Conservation (phyloP, 345 rosid genomes). For the Mallotus nudiflorus region DNA sequence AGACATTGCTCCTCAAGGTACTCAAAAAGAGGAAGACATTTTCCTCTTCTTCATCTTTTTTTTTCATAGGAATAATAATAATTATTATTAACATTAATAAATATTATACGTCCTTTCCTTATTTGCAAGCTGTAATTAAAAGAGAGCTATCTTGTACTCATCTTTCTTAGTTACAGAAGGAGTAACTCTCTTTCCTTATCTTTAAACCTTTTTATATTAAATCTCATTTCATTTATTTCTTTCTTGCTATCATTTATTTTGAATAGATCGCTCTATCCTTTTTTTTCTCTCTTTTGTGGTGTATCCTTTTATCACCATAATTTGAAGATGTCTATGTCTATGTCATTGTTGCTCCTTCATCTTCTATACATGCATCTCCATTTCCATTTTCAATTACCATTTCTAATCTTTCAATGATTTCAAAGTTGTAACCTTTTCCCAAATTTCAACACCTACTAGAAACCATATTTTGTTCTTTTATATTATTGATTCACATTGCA, state of each 20-base stretch:
- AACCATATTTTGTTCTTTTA: neutral
- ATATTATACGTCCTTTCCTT: neutral
- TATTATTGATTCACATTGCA: too few species aligned
- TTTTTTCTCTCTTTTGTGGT: neutral
- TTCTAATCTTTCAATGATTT: slow-evolving; percentile 42
- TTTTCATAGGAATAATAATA: too few species aligned
- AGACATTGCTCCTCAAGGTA: too few species aligned
- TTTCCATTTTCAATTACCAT: slow-evolving; percentile 1
- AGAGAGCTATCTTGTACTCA: slow-evolving; percentile 19
- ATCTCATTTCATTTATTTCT: too few species aligned
- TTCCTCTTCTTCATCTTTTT: too few species aligned
- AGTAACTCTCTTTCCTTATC: too few species aligned
- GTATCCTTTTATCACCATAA: slow-evolving; percentile 29
- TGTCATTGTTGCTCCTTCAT: slow-evolving; percentile 17
- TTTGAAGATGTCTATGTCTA: slow-evolving; percentile 37
- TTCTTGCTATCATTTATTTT: neutral
- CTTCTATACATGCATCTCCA: slow-evolving; percentile 43
- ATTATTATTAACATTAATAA: too few species aligned
- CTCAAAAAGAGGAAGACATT: too few species aligned
- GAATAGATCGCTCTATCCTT: neutral
- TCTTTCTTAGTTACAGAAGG: neutral
- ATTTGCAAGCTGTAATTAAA: slow-evolving; percentile 51
- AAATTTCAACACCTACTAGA: too few species aligned
- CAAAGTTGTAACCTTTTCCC: slow-evolving; percentile 31
- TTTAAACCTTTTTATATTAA: too few species aligned